Evolutionary conservation across 768 basidiomycete species (phyloP), one percentile per base, ranked within the genome.

Genomic region (Pleurotus djamor): DNA sequence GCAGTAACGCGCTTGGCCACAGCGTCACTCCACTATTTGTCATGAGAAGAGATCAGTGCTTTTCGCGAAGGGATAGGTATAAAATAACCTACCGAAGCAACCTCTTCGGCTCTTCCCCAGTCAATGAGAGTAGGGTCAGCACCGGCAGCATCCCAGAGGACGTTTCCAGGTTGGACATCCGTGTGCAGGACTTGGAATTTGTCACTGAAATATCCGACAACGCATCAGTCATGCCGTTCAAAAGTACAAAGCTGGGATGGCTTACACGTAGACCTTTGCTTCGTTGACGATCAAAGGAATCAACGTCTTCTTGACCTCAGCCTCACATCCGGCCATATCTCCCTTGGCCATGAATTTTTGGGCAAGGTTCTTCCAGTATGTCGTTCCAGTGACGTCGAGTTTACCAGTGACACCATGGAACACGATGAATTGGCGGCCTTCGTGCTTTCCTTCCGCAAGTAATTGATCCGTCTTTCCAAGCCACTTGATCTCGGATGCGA

Each of bases 61-160:
- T 13, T 6, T 28, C 28, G 21, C 21, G 1, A 28, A 28, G 21
- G 2, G 6, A 50, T 35, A 3, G 9, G 8, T 2, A 17, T 28
- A 28, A 4, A n/a, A 41, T 14, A 48, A 8, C 47, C 21, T 4
- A 48, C 47, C 47, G 8, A 17, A 48, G 47, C 49, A 8, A 51
- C 49, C 28, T 51, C 49, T 14, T n/a, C 33, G 9, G 49, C 49
- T 51, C 49, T 51, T 51, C 49, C 49, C 49, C 49, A 51, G 28
- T 51, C 49, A 34, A 51, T 51, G 1, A 51, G 49, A 14, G 49
- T 51, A 32, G 49, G 49, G 28, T 35, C 5, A 12, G 5, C 33
- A 35, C 28, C 49, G 33, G 49, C 49, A 16, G 17, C 21, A n/a
- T 51, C 49, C 49, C 49, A 51, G 3, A 51, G 32, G 28, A 51